Evolutionary conservation across 305 asterid genomes (phyloP), one percentile per base, ranked within the genome.

Genomic region (Euphrasia arctica): DNA sequence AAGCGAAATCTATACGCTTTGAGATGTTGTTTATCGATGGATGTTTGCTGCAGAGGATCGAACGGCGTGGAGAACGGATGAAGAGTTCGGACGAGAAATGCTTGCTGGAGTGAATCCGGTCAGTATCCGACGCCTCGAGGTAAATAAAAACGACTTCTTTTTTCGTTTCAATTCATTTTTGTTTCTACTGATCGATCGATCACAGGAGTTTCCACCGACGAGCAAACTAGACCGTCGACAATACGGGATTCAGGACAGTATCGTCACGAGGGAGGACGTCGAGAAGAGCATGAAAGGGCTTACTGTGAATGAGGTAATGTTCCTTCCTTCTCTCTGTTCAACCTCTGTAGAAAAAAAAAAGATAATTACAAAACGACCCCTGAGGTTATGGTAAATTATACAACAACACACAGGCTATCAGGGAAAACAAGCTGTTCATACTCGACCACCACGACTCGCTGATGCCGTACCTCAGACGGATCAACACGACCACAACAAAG

Each of bases 101-200:
- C 78, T 85, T 2, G 88, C 91, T 31, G 91, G 91, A 72, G 80
- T 82, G 57, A 85, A 85, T 74, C 91, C 91, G 47, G 88, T 82
- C 22, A 8, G 75, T 52, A 82, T 85, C 61, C 75, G 58, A 22
- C 78, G 78, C 34, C 82, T 85, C 32, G 68, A 68, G 82, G 90
- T 81, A 72, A 54, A 25, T 15, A 2, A 54, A 9, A 25, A 8
- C 0, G 9, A 3, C 1, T 13, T 3, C 18, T 51, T 51, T 51
- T 22, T 18, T 18, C 4, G 9, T 0, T 55, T 28, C 12, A 11
- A 27, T 55, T 4, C 9, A 27, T 68, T 15, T 13, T 65, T 32
- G 13, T 66, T 34, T 7, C 58, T 6, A 31, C 4, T 18, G 22
- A 18, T 18, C 22, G 22, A 18, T 18, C 22, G 22, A 18, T 68